Conservation (phyloP, 345 rosid species). For the Salix viminalis region DNA sequence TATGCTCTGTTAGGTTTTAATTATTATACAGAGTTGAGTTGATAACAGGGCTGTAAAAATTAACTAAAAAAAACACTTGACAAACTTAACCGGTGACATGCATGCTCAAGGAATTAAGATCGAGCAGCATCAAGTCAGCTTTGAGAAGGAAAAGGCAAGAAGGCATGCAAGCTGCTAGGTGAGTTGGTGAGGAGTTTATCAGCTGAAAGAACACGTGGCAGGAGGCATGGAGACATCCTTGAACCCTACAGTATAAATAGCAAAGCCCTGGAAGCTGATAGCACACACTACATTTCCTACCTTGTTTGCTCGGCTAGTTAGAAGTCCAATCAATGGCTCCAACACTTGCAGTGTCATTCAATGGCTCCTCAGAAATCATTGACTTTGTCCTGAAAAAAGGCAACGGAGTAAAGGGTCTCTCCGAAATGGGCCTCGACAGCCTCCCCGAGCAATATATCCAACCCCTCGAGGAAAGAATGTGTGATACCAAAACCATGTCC, state of each 20-base stretch:
- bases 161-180: neutral
- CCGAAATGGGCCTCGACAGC: constrained; percentile 16
- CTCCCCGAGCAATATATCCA: constrained; percentile 18
- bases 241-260: neutral
- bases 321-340: constrained; percentile 11
- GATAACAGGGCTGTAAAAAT: too few species aligned
- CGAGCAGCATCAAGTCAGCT: neutral
- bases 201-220: neutral
- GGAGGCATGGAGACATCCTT: neutral
- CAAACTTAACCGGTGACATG: neutral
- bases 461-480: constrained; percentile 7
- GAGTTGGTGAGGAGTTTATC: neutral
- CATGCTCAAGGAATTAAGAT: neutral
- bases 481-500: neutral
- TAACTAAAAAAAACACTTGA: neutral
- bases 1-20: too few species aligned
- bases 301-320: neutral
- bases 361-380: constrained; percentile 4
- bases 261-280: neutral
- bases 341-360: neutral
- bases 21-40: too few species aligned
- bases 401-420: constrained; percentile 23
- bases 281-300: neutral
- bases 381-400: constrained; percentile 17
- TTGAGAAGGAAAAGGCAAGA: neutral